phyloP scores from a whole-genome alignment of 192 early-diverging fungal genomes.

The Lunasporangiospora selenospora region DNA sequence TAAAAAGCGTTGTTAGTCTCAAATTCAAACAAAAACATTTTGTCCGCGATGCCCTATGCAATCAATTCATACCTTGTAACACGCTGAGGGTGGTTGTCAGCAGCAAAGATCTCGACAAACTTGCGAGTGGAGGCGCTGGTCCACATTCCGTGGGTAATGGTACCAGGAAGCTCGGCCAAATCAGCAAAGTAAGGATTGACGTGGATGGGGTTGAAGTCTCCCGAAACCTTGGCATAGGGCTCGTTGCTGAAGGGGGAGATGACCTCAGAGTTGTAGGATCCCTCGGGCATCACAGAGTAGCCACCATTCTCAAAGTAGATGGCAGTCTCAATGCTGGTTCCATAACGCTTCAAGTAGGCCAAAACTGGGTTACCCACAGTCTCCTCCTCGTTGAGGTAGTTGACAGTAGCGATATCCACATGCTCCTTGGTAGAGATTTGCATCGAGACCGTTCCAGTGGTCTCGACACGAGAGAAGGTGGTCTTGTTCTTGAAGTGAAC shows the following conservation, averaged over 20 bases:
- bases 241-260: slow-evolving; percentile 87
- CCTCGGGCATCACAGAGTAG: slow-evolving; percentile 90
- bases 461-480: slow-evolving; percentile 75
- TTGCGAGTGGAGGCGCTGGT: slow-evolving; percentile 92
- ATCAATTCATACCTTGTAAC: slow-evolving; percentile 60
- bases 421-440: slow-evolving; percentile 83
- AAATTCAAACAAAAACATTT: too few species aligned
- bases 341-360: slow-evolving; percentile 88
- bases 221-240: slow-evolving; percentile 86
- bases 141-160: slow-evolving; percentile 99
- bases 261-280: slow-evolving; percentile 86
- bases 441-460: slow-evolving; percentile 76
- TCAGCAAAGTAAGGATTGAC: slow-evolving; percentile 95
- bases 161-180: slow-evolving; percentile 86
- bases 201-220: slow-evolving; percentile 97
- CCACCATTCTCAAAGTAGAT: slow-evolving; percentile 90
- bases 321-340: slow-evolving; percentile 87
- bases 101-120: slow-evolving; percentile 96
- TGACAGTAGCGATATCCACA: slow-evolving; percentile 83
- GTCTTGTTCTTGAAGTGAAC: slow-evolving; percentile 64
- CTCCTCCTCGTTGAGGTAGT: slow-evolving; percentile 72
- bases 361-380: slow-evolving; percentile 88
- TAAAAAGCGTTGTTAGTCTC: too few species aligned
- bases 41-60: too few species aligned
- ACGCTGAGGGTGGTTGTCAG: slow-evolving; percentile 90